Base-by-base conservation (phyloP, 257 asterid genomes). In the Solanum arcanum region DNA sequence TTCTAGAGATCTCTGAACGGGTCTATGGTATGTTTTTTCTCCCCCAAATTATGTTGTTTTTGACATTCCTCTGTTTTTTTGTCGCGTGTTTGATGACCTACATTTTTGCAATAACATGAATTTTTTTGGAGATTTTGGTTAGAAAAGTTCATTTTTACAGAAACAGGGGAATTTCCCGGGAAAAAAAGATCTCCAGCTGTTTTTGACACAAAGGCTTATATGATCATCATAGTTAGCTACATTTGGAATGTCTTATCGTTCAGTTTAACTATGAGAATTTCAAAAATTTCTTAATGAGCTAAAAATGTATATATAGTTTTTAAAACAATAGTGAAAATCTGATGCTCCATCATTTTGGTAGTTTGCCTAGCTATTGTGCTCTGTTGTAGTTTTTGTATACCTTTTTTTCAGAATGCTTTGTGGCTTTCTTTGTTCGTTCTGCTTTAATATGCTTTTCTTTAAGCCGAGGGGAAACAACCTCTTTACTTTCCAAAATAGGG, bases 1-100 rank as follows among this genome's bases (percentile, higher is more conserved):
- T 97, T 90, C 98, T 97, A 37, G 99, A 97, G 95, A 97, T 97
- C 92, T 96, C 98, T 73, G 99, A 97, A 91, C 90, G 99, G 93
- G 99, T 97, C 87, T 97, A 95, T 73, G 99, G 99, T 97, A 94
- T 74, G 44, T 29, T 9, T 12, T 70, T 16, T 47, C 62, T 62
- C 27, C 33, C 47, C 82, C 20, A 78, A 70, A 44, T 31, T 85
- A 44, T 42, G 11, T 12, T 64, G 5, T 27, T 9, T 16, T 80
- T 46, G 7, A 23, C 12, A 14, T 5, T 46, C 29, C 66, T 29
- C 18, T 78, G 27, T 20, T 46, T 47, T 46, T 16, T 6, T 52
- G 18, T 16, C 2, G 18, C 62, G 18, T 52, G 62, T 68, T 29
- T 1, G 12, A 29, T 69, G 12, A 31, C 77, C 42, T 31, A 31